Evolutionary conservation across 176 grass and related monocot species (phyloP).

Genomic region (Phoenix dactylifera): DNA sequence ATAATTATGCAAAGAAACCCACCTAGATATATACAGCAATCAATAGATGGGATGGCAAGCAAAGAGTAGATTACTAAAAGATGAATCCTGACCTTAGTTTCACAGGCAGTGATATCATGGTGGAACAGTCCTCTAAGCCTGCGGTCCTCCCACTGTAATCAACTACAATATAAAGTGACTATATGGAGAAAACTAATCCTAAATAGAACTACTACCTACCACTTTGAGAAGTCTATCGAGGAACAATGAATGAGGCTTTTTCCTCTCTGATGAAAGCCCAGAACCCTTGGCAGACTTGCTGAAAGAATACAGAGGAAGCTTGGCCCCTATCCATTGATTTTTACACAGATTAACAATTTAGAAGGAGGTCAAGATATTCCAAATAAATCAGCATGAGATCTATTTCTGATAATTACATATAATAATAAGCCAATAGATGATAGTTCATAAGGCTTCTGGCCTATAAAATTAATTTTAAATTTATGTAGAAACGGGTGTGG

Average conservation of each 20-base stretch:
- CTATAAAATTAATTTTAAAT: neutral
- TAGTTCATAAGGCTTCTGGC: neutral
- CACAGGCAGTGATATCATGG: constrained; percentile 59
- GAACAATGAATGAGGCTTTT: constrained; percentile 21
- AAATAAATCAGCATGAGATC: neutral
- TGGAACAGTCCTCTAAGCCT: constrained; percentile 51
- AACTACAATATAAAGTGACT: neutral
- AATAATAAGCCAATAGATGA: neutral
- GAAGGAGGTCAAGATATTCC: neutral
- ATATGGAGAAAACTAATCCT: neutral
- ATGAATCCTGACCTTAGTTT: constrained; percentile 42
- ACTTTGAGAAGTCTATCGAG: constrained; percentile 58
- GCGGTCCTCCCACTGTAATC: constrained; percentile 56
- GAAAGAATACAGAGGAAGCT: constrained; percentile 2
- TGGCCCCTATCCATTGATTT: neutral
- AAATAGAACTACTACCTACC: constrained; percentile 23
- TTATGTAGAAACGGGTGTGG: neutral
- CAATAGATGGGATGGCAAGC: neutral
- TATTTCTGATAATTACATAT: neutral
- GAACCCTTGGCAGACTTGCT: constrained; percentile 1
- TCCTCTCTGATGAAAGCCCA: constrained; percentile 10
- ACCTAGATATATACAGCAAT: neutral
- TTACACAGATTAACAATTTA: neutral
- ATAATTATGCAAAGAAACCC: neutral
- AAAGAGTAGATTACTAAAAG: constrained; percentile 3